Base-by-base conservation (phyloP, 805 yeast genomes). In the Lipomyces lipofer region DNA sequence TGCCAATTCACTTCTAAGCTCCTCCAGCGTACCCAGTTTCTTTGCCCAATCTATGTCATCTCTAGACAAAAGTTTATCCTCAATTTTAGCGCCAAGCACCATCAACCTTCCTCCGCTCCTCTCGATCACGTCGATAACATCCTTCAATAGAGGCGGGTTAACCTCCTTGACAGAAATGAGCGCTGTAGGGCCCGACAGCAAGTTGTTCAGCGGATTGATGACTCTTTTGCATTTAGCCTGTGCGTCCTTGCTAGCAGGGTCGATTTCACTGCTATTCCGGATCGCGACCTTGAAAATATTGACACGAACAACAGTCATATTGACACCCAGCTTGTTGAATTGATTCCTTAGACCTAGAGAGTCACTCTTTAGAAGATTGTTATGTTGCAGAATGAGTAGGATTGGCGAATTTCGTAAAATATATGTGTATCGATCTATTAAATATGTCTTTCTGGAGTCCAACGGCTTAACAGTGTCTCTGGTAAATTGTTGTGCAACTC, bases 121-220 rank as follows among this genome's bases (percentile, higher is more conserved):
- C 62, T 82, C 84, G 46, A 90, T 67, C 27, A 82, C 68, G 64
- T 80, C 84, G 63, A 88, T 71, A 3, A 88, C 80, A 50, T 76
- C 74, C 27, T 80, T 79, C 9, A 91, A 87, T 19, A 74, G 73
- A 13, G 72, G 64, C n/a, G 97, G 97, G 60, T 89, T 85, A 32
- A 86, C 75, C 56, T 78, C 81, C 42, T 80, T 80, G 56, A 89
- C 78, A 19, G 86, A 69, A 52, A 92, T 81, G 8, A 87, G 77
- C 0, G 95, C 95, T 2, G 96, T 85, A 22, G 98, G 97, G 7
- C 98, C 98, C 56, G 74, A 73, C 55, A 94, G 77, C 50, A 90
- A 74, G 8, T 84, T 82, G 24, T 78, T 68, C 62, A 92, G 71
- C 13, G 96, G 95, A 69, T 88, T 95, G 3, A 13, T 17, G 25